Evolutionary conservation across 148 eudicot genomes (phyloP).

Genomic region (Polygonum aviculare): DNA sequence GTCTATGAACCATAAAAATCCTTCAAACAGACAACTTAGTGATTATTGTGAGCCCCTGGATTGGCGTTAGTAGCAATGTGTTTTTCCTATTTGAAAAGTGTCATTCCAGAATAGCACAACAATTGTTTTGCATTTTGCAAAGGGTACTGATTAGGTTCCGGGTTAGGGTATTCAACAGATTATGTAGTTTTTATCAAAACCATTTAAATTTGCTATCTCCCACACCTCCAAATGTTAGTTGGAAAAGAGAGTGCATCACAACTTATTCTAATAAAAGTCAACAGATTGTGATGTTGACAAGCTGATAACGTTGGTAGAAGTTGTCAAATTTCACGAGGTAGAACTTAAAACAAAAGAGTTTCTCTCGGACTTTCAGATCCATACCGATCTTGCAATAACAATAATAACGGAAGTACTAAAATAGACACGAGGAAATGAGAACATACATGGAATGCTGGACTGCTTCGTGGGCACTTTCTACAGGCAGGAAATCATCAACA

Average conservation of each 20-base stretch:
- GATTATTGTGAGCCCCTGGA: background rate
- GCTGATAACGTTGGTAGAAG: background rate
- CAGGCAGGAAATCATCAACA: conserved; percentile 42
- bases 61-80: background rate
- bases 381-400: background rate
- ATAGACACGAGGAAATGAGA: background rate
- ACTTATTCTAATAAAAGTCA: background rate
- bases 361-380: background rate
- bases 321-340: background rate
- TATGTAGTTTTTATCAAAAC: too few relatives aligned
- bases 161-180: background rate
- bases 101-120: background rate
- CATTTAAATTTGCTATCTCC: too few relatives aligned
- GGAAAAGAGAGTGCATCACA: background rate
- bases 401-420: background rate
- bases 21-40: background rate
- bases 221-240: too few relatives aligned
- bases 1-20: background rate
- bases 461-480: conserved; percentile 27
- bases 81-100: background rate
- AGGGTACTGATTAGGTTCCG: background rate
- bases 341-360: background rate
- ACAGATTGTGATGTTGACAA: background rate
- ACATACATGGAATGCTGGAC: conserved; percentile 41
- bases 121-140: background rate